Conservation (phyloP, 2,329 filamentous ascomycete species). For the Colletotrichum simmondsii region DNA sequence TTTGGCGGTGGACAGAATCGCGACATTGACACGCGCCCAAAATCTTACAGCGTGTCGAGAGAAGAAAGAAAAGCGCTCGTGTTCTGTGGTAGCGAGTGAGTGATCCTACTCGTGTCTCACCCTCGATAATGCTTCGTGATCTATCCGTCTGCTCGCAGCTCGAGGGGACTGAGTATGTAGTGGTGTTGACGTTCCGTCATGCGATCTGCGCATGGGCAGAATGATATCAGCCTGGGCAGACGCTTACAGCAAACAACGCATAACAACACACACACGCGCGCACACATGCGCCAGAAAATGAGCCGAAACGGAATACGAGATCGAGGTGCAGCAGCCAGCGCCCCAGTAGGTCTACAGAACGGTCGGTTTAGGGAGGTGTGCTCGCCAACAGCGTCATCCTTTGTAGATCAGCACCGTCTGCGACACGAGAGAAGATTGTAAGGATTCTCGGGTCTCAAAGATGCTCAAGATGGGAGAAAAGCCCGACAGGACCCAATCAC, state of each 20-base stretch:
- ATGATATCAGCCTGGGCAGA: constrained; percentile 4
- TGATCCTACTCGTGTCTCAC: neutral
- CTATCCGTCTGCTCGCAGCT: neutral
- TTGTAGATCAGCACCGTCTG: neutral
- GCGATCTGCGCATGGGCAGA: neutral
- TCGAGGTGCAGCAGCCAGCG: constrained; percentile 14
- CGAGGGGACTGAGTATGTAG: neutral
- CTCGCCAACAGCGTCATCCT: neutral
- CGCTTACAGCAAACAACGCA: neutral
- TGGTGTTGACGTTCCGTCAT: neutral
- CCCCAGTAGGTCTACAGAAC: neutral
- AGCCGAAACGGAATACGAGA: constrained; percentile 19
- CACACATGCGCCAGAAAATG: neutral
- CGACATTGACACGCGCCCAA: neutral
- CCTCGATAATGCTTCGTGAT: neutral
- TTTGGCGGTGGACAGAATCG: neutral
- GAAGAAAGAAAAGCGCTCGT: neutral
- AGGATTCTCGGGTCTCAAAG: neutral
- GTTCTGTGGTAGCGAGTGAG: too few relatives aligned
- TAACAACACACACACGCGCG: neutral
- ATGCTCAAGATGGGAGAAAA: neutral
- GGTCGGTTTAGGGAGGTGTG: neutral
- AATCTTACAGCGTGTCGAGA: neutral
- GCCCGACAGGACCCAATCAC: neutral
- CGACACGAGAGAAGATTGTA: neutral